Percentiles rank a stretch among this genome's conserved stretches.
Evolutionary conservation across 73 alveolate genomes (phyloP).

Genomic region (Effrenium voratum): DNA sequence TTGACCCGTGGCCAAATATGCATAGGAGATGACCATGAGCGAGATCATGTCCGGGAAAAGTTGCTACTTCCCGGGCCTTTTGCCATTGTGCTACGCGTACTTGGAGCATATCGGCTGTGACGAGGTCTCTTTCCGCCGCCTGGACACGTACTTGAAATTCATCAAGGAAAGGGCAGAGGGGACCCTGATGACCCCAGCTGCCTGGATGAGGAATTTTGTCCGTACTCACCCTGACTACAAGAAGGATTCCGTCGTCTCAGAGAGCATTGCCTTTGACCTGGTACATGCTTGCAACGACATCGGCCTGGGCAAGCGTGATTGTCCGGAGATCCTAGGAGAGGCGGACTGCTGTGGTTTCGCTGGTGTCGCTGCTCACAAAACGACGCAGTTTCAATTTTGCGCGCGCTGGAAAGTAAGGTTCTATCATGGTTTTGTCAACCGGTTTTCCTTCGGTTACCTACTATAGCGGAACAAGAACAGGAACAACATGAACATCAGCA

Average conservation of each 20-base stretch:
- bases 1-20: slow-evolving; percentile 94
- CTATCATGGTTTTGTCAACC: too few relatives aligned
- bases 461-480: too few relatives aligned
- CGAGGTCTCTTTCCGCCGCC: slow-evolving; percentile 94
- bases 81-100: slow-evolving; percentile 95
- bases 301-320: slow-evolving; percentile 64
- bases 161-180: slow-evolving; percentile 97
- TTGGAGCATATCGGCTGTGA: slow-evolving; percentile 94
- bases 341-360: too few relatives aligned
- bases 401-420: too few relatives aligned
- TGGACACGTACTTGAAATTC: slow-evolving; percentile 94
- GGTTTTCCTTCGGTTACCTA: too few relatives aligned
- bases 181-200: slow-evolving; percentile 97
- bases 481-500: too few relatives aligned
- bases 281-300: slow-evolving; percentile 82
- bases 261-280: slow-evolving; percentile 68
- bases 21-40: slow-evolving; percentile 95
- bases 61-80: slow-evolving; percentile 96
- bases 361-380: too few relatives aligned
- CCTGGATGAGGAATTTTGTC: slow-evolving; percentile 96
- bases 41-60: slow-evolving; percentile 97
- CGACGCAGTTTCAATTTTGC: too few relatives aligned
- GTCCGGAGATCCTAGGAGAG: slow-evolving; percentile 88
- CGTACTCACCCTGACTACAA: slow-evolving; percentile 96
- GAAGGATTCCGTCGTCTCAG: slow-evolving; percentile 79